Base-by-base conservation (phyloP, 1,284 basidiomycete genomes). In the Tilletia horrida region DNA sequence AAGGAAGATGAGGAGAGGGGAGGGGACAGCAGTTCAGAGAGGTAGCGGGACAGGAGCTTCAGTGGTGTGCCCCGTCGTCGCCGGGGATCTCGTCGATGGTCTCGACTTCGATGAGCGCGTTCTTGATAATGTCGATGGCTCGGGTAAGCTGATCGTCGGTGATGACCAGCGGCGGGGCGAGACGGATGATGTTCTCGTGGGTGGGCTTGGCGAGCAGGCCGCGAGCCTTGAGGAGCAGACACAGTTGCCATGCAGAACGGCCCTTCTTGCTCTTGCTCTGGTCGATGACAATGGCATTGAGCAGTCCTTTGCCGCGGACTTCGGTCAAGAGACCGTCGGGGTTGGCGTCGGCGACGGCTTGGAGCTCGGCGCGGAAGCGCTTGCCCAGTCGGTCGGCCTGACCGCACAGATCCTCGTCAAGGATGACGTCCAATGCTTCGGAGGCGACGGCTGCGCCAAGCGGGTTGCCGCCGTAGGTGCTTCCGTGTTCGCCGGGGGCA, bases 401-500 rank as follows among this genome's bases (percentile, higher is more conserved):
- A 42, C 88, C 87, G 1, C 88, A 87, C 50, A 98, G 86, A 65
- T 90, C 85, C 84, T 98, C 95, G 62, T 93, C 89, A 59, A 90
- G 85, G 35, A 98, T 87, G 13, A 97, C 93, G 67, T 90, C 87
- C 57, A 97, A 86, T 0, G 95, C 93, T 0, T 93, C 90, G 81
- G 91, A 90, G 35, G 94, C 91, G 13, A 97, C 92, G 21, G 96
- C 95, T 75, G 92, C 96, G 11, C 90, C 96, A 42, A 98, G 86
- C 0, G 96, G 96, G 83, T 97, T 97, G 47, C 92, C 92, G 66
- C 63, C 75, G 67, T 79, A 81, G 0, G 95, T 97, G 76, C 90
- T 92, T n/a, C 94, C 93, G 78, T 97, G 96, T 84, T 97, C 93
- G 70, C 95, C 94, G n/a, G 95, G 93, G 72, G 89, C 86, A 82